Evolutionary conservation across 805 yeast species (phyloP).

Genomic region (Isabelozyma heimii): DNA sequence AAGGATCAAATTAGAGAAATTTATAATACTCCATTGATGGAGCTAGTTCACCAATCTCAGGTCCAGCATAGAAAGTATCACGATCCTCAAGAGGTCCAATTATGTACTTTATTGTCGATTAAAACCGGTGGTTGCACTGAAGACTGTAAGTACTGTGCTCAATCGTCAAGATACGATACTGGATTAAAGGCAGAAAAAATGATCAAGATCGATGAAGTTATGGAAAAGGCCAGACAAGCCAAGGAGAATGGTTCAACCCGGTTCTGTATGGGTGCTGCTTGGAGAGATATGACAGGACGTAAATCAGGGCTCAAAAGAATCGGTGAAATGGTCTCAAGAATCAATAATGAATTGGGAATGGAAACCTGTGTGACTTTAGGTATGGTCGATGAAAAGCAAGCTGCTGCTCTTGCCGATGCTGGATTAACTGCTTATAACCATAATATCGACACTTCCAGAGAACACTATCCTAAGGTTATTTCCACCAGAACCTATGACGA

Average conservation of each 20-base stretch:
- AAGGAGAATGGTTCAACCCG: slow-evolving; percentile 71
- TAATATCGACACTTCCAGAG: slow-evolving; percentile 76
- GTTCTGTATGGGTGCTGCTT: slow-evolving; percentile 85
- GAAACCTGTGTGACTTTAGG: slow-evolving; percentile 82
- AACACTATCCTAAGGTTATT: slow-evolving; percentile 70
- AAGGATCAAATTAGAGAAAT: slow-evolving; percentile 56
- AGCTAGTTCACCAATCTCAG: slow-evolving; percentile 58
- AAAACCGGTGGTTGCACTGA: slow-evolving; percentile 82
- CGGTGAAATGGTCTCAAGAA: slow-evolving; percentile 60
- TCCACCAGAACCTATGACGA: slow-evolving; percentile 72
- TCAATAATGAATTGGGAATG: slow-evolving; percentile 59
- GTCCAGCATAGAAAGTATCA: slow-evolving; percentile 65
- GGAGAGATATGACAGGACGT: slow-evolving; percentile 83
- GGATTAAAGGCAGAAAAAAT: slow-evolving; percentile 70
- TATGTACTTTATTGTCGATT: slow-evolving; percentile 72
- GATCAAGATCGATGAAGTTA: slow-evolving; percentile 59
- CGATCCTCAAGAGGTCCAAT: slow-evolving; percentile 66
- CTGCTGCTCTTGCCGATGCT: slow-evolving; percentile 54
- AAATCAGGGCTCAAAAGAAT: slow-evolving; percentile 64
- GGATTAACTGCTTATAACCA: slow-evolving; percentile 83
- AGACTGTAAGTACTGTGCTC: slow-evolving; percentile 81
- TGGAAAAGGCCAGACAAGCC: slow-evolving; percentile 62
- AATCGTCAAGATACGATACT: slow-evolving; percentile 65
- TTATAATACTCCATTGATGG: slow-evolving; percentile 64
- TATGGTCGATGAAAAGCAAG: slow-evolving; percentile 69